These are phyloP conservation scores for Phlebopus sp. DNA, from an alignment of 1,284 basidiomycete species.

Conservation along the genomic window DNA sequence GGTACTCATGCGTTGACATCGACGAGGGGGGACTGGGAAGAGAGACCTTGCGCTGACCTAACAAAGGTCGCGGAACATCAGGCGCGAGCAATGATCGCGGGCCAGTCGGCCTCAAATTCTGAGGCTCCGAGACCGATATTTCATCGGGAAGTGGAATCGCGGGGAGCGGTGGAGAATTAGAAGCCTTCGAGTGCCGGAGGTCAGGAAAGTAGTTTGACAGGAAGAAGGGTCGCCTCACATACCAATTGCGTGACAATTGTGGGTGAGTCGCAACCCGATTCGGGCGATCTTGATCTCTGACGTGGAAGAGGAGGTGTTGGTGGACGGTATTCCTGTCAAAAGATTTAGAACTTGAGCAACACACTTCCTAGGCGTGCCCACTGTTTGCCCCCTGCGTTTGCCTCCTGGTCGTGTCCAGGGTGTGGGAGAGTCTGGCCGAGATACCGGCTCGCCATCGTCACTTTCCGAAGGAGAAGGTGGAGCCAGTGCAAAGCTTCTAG, in stretches of 20 bases:
- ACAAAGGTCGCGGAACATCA: conserved; percentile 22
- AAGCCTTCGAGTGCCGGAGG: conserved; percentile 19
- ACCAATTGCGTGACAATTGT: conserved; percentile 28
- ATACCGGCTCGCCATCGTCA: conserved; percentile 35
- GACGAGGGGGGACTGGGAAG: conserved; percentile 33
- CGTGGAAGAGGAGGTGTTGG: conserved; percentile 54
- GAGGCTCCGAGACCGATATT: conserved; percentile 11
- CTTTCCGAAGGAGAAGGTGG: conserved; percentile 37
- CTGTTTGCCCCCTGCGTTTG: conserved; percentile 36
- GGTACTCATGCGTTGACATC: conserved; percentile 24
- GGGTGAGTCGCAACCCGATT: conserved; percentile 30
- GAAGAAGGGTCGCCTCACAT: conserved; percentile 3
- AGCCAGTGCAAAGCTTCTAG: conserved; percentile 31
- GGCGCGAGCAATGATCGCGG: conserved; percentile 15
- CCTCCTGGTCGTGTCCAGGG: conserved; percentile 26
- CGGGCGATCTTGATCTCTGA: conserved; percentile 32
- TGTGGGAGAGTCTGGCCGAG: conserved; percentile 34
- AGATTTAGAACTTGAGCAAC: conserved; percentile 2
- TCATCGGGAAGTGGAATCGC: conserved; percentile 27
- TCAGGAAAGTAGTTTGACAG: not conserved
- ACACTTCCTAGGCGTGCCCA: conserved; percentile 18
- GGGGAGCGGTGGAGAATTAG: conserved; percentile 32
- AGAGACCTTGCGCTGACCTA: conserved; percentile 26
- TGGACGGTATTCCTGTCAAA: conserved; percentile 46
- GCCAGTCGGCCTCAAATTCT: conserved; percentile 20